These are phyloP conservation scores for Zasmidium cellare DNA, from an alignment of 2,329 filamentous ascomycete genomes.

Conservation along the genomic window DNA sequence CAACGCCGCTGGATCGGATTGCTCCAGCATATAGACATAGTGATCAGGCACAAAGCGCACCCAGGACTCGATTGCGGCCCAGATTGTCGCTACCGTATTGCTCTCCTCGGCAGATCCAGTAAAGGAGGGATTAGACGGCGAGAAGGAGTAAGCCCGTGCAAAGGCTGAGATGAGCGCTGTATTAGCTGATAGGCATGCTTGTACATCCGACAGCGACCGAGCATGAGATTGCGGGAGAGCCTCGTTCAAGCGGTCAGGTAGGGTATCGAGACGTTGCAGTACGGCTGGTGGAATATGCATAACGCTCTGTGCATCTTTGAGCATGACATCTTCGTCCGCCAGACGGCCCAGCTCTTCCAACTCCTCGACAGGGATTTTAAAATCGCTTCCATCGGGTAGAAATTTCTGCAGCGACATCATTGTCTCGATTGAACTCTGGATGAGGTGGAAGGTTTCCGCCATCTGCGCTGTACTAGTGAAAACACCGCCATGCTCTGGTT, in stretches of 20 bases:
- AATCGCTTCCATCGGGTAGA: background rate
- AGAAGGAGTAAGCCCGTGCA: background rate
- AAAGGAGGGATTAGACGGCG: background rate
- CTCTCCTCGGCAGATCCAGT: too few species aligned
- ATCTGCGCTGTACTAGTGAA: background rate
- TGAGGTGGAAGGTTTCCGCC: conserved; percentile 1
- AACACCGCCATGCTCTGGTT: too few species aligned
- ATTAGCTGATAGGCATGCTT: background rate
- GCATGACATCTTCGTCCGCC: background rate
- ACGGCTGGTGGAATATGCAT: background rate
- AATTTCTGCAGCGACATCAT: conserved; percentile 1
- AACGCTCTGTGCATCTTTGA: background rate
- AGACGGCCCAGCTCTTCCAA: background rate
- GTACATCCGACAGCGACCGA: background rate
- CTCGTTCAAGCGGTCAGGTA: background rate
- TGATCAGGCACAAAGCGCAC: conserved; percentile 2
- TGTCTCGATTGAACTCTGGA: background rate
- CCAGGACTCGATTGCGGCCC: conserved; percentile 5
- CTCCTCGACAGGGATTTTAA: background rate
- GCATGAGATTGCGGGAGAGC: background rate
- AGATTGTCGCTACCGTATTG: background rate
- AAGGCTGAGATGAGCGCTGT: background rate
- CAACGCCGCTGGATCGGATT: background rate
- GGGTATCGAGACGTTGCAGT: background rate
- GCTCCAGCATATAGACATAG: background rate